These are phyloP conservation scores for Lecanicillium sp. DNA, from an alignment of 2,329 filamentous ascomycete genomes.

Conservation along the genomic window DNA sequence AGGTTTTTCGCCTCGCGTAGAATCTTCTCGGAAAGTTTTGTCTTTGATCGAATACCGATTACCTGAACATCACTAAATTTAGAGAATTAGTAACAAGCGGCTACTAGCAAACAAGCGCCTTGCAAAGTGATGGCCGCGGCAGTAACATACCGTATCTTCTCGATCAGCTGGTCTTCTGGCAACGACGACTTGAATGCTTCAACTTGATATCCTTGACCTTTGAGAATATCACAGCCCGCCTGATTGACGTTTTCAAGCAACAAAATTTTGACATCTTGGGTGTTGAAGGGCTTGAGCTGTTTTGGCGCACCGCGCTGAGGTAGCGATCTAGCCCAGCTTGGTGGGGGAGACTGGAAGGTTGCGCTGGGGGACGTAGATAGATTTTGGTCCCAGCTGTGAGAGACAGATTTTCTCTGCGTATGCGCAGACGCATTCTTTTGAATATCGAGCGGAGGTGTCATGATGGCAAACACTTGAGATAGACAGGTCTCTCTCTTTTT, in stretches of 20 bases:
- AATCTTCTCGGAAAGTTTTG: conserved; percentile 81
- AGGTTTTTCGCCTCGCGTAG: conserved; percentile 87
- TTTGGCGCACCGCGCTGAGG: conserved; percentile 47
- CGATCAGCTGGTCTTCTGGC: conserved; percentile 86
- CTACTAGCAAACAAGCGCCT: conserved; percentile 13
- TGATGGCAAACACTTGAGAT: conserved; percentile 20
- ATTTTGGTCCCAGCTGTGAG: conserved; percentile 51
- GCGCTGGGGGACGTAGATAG: conserved; percentile 70
- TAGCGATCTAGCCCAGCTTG: conserved; percentile 50
- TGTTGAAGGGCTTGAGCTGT: conserved; percentile 90
- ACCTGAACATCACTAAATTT: conserved; percentile 78
- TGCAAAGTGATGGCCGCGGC: conserved; percentile 15
- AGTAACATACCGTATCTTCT: conserved; percentile 76
- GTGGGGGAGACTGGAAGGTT: conserved; percentile 67
- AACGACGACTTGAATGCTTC: conserved; percentile 85
- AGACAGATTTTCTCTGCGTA: conserved; percentile 34
- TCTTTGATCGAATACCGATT: conserved; percentile 97
- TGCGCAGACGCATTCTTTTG: conserved; percentile 27
- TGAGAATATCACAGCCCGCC: conserved; percentile 78
- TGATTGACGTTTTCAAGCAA: conserved; percentile 94
- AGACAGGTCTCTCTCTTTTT: not conserved
- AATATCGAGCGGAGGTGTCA: conserved; percentile 47
- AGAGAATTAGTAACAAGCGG: conserved; percentile 13
- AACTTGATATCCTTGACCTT: conserved; percentile 87
- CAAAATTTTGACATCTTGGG: conserved; percentile 92